These are phyloP conservation scores for Magnolia kwangsiensis DNA, from an alignment of 164 flowering plant species.

Conservation along the genomic window DNA sequence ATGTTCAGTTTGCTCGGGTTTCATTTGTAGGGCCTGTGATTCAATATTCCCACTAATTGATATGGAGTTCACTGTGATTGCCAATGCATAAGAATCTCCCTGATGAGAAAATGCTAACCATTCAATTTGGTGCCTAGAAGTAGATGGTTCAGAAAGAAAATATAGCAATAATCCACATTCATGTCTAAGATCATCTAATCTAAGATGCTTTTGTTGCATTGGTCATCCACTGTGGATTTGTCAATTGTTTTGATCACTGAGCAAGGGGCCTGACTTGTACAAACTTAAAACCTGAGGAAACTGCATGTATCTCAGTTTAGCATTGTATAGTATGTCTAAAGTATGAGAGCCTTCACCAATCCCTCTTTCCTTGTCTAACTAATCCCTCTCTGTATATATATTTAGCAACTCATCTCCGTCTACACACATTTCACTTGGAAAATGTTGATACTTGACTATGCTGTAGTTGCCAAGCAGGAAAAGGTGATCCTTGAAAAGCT, in stretches of 20 bases:
- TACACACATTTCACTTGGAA: neutral
- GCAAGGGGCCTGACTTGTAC: neutral
- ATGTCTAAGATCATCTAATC: neutral
- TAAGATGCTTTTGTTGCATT: too few species aligned
- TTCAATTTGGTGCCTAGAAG: neutral
- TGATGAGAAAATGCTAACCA: neutral
- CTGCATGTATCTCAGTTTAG: too few species aligned
- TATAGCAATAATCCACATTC: neutral
- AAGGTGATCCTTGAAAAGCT: conserved; percentile 66
- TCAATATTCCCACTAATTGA: neutral
- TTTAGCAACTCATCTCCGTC: neutral
- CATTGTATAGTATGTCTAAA: too few species aligned
- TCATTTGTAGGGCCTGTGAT: neutral
- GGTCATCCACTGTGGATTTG: too few species aligned
- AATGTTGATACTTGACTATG: conserved; percentile 34
- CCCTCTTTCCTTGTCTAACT: neutral
- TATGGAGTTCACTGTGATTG: neutral
- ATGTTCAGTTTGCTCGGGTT: neutral
- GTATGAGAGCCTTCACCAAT: too few species aligned
- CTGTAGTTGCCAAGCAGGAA: conserved; percentile 76
- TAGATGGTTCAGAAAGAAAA: neutral
- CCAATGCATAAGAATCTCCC: neutral
- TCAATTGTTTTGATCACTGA: neutral
- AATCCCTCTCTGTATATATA: neutral
- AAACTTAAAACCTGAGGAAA: too few species aligned